Evolutionary conservation across 2,329 filamentous ascomycete genomes (phyloP), one percentile per base, ranked within the genome.

Genomic region (Taxawa tesnikishii): DNA sequence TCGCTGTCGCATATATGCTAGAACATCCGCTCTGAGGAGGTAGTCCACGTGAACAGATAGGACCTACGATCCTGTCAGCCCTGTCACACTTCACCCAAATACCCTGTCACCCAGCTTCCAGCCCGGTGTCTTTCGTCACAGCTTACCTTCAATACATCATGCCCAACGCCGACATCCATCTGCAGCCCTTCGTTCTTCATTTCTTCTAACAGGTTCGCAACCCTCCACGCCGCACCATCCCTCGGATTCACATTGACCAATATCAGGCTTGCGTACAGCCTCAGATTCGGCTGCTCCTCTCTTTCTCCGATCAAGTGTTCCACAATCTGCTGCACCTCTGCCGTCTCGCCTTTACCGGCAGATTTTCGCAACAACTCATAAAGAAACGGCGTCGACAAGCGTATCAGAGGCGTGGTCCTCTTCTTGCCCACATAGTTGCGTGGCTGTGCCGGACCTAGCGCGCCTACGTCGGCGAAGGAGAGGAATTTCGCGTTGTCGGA

Each of bases 31-130:
- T 21, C 85, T 75, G 15, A 90, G 60, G 5, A 84, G 43, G 45
- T 92, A 88, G 54, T 96, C 82, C 0, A 88, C 83, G 51, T 96
- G 90, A 6, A 90, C 72, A 1, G 82, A 73, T 15, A 94, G 64
- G 4, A 72, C 78, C 65, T 80, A 28, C 38, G 15, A 7, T 29
- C 19, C 16, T n/a, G n/a, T n/a, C n/a, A n/a, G n/a, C n/a, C n/a
- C n/a, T n/a, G n/a, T n/a, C n/a, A n/a, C n/a, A n/a, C n/a, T n/a
- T n/a, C n/a, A n/a, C n/a, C n/a, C n/a, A n/a, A n/a, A n/a, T n/a
- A n/a, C n/a, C n/a, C n/a, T n/a, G n/a, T n/a, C n/a, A n/a, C n/a
- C n/a, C n/a, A n/a, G n/a, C n/a, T n/a, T n/a, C n/a, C n/a, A n/a
- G n/a, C n/a, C n/a, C n/a, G 7, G 29, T 26, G 24, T 14, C 17